phyloP scores from a whole-genome alignment of 75 land plant species.

The Pinus tabuliformis region DNA sequence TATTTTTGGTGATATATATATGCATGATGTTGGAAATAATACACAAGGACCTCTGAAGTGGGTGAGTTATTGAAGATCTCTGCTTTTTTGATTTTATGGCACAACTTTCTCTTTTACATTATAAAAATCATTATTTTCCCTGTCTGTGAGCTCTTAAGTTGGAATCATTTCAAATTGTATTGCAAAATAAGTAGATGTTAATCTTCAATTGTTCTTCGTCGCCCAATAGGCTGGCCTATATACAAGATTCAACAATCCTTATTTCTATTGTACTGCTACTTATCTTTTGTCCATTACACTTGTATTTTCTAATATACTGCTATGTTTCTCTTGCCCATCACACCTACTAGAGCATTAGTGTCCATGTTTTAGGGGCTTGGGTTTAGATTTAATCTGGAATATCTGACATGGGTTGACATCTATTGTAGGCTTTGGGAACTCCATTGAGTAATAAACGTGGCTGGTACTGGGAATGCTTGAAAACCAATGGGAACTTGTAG shows the following conservation, averaged over 20 bases:
- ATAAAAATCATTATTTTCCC: not conserved
- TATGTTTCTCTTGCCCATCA: not conserved
- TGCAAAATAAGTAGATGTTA: not conserved
- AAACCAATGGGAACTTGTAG: no score
- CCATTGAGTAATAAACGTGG: not conserved
- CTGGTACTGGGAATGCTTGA: not conserved
- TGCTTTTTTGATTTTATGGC: not conserved
- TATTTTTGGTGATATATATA: constrained; percentile 45
- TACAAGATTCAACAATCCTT: not conserved
- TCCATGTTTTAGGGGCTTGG: not conserved
- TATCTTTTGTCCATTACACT: not conserved
- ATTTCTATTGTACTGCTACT: not conserved
- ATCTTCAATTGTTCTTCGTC: not conserved
- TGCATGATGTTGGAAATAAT: constrained; percentile 56
- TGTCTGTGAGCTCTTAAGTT: not conserved
- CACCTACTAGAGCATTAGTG: no score
- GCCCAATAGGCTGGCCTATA: not conserved
- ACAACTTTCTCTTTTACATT: not conserved
- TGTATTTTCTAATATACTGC: not conserved
- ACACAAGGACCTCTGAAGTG: constrained; percentile 89
- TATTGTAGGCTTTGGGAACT: not conserved
- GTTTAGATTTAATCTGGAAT: not conserved
- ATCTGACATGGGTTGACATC: not conserved
- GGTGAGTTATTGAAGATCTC: constrained; percentile 39
- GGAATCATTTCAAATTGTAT: not conserved